These are phyloP conservation scores for Zoysia japonica DNA, from an alignment of 176 grass and related monocot species.

Conservation along the genomic window DNA sequence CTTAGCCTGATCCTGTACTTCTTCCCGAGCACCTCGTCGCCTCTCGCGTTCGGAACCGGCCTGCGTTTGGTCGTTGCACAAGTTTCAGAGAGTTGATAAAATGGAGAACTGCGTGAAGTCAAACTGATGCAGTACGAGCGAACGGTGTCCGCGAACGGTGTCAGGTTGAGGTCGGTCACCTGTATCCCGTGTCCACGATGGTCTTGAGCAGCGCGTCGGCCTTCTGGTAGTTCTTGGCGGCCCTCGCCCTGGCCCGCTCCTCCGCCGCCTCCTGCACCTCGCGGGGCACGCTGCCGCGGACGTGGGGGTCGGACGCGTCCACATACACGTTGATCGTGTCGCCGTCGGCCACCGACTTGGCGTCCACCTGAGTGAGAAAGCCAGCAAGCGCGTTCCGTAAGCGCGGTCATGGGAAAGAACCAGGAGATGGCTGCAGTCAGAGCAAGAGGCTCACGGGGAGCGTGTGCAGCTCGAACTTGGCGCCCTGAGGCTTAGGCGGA, in stretches of 20 bases:
- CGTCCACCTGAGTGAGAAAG: slow-evolving; percentile 55
- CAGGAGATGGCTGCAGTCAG: background rate
- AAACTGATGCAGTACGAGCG: too few species aligned
- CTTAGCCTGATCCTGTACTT: slow-evolving; percentile 96
- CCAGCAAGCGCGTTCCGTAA: background rate
- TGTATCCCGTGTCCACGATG: slow-evolving; percentile 72
- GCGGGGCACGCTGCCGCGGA: slow-evolving; percentile 61
- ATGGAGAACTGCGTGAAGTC: too few species aligned
- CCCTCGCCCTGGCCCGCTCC: slow-evolving; percentile 54
- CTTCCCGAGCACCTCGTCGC: slow-evolving; percentile 64
- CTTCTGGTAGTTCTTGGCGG: slow-evolving; percentile 65
- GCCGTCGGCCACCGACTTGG: slow-evolving; percentile 79
- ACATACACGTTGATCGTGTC: slow-evolving; percentile 91
- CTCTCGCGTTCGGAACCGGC: slow-evolving; percentile 58
- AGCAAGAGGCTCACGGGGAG: slow-evolving; percentile 62
- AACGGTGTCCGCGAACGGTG: background rate
- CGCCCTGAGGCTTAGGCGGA: slow-evolving; percentile 53
- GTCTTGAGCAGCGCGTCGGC: slow-evolving; percentile 79
- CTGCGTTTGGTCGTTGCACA: slow-evolving; percentile 26
- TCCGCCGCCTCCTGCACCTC: slow-evolving; percentile 70
- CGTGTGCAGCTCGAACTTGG: slow-evolving; percentile 85
- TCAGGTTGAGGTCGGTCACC: slow-evolving; percentile 26
- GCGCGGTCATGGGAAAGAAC: background rate
- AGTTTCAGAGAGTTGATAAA: slow-evolving; percentile 1
- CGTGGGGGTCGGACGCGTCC: slow-evolving; percentile 52